Base-by-base conservation (phyloP, 2,329 filamentous ascomycete genomes). In the Tolypocladium pustulatum region DNA sequence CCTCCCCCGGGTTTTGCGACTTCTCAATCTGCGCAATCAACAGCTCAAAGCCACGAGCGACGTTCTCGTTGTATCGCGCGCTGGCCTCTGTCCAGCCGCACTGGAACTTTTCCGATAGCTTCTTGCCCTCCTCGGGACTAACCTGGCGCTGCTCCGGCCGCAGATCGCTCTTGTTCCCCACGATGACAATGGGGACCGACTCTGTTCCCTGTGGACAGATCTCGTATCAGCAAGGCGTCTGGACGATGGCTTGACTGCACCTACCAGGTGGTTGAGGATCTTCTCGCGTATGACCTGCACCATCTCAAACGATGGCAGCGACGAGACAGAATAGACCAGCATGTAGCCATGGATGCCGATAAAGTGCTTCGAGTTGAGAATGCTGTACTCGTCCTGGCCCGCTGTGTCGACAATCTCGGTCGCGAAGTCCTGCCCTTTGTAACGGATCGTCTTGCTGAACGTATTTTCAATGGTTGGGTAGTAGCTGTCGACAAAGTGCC, bases 381-480 rank as follows among this genome's bases (percentile, higher is more conserved):
- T 97, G 71, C 90, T 96, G 79, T 99, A 99, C 76, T 99, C 94
- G 79, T 99, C 94, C 88, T 96, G 92, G 61, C 94, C 94, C 57
- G 94, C 94, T 34, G 94, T 99, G 72, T 99, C 94, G 72, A 99
- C 94, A 68, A 99, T 97, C 77, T 99, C 94, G 15, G 92, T 96
- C 56, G 90, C 86, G 74, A 87, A 99, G 65, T 97, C 94, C 74
- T 97, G 91, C 56, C 89, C 88, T 75, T 94, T 96, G 74, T 89
- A 88, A 67, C 90, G 89, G 73, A 99, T 96, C 65, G 91, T 87
- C 74, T 96, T 96, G 79, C 89, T 95, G 73, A 99, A 99, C 2
- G 93, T 97, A 74, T 97, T 99, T 75, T 99, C 94, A 69, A 99
- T 97, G 46, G 94, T 99, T 40, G 94, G 94, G 74, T 99, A 99